These are phyloP conservation scores for Tulasnella sp. DNA, from an alignment of 768 basidiomycete species.

Conservation along the genomic window DNA sequence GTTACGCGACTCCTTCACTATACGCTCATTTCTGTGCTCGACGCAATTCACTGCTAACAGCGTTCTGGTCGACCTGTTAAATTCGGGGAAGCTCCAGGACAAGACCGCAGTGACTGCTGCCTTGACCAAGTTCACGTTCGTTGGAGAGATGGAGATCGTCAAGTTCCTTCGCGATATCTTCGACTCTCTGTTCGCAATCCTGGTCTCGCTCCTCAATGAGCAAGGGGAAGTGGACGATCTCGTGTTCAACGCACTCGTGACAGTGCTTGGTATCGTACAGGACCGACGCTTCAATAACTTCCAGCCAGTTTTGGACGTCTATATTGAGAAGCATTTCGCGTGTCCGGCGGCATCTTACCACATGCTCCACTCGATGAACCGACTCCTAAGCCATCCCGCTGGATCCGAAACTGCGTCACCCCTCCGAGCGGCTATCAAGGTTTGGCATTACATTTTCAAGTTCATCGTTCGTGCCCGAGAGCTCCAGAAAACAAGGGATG, in stretches of 20 bases:
- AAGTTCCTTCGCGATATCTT: conserved; percentile 87
- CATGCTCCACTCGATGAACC: conserved; percentile 81
- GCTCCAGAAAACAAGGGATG: conserved; percentile 70
- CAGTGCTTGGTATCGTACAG: conserved; percentile 82
- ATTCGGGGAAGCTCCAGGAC: conserved; percentile 65
- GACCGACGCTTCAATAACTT: conserved; percentile 95
- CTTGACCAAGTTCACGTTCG: conserved; percentile 79
- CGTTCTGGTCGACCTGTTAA: conserved; percentile 65
- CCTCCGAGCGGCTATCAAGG: conserved; percentile 83
- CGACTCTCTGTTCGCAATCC: conserved; percentile 83
- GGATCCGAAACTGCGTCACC: conserved; percentile 61
- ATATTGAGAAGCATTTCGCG: conserved; percentile 82
- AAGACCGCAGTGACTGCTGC: conserved; percentile 54
- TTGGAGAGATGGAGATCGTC: conserved; percentile 88
- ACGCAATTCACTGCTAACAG: conserved; percentile 87
- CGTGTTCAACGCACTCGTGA: conserved; percentile 85
- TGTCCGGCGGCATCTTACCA: conserved; percentile 71
- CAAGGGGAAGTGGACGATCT: conserved; percentile 70
- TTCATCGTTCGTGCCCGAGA: conserved; percentile 87
- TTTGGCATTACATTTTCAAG: conserved; percentile 95
- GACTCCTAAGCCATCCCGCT: conserved; percentile 62
- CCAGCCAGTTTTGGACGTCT: conserved; percentile 84
- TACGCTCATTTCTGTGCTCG: conserved; percentile 86
- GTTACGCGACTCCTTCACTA: conserved; percentile 62
- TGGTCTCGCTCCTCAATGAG: conserved; percentile 64